Evolutionary conservation across 139 green algal genomes (phyloP).

Genomic region (Volvox africanus): DNA sequence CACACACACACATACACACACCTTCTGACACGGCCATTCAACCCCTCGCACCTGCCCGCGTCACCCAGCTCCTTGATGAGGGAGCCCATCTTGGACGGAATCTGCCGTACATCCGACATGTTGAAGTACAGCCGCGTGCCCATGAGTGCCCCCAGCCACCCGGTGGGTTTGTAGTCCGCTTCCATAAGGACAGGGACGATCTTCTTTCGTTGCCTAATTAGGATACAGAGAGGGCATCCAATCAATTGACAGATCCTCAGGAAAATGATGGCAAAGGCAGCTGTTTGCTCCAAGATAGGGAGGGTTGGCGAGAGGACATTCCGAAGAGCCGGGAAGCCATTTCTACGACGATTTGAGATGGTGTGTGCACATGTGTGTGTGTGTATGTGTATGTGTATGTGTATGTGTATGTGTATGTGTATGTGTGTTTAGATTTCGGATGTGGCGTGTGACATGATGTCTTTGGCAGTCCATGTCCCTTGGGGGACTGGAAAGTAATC

Average conservation of each 20-base stretch:
- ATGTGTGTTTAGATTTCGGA: too few species aligned
- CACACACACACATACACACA: neutral
- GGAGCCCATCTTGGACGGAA: constrained; percentile 47
- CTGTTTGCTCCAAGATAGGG: neutral
- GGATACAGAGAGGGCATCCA: too few species aligned
- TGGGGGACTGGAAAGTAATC: too few species aligned
- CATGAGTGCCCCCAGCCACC: constrained; percentile 70
- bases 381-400: too few species aligned
- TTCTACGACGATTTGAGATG: too few species aligned
- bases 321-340: neutral
- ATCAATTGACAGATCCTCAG: too few species aligned
- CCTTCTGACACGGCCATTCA: neutral
- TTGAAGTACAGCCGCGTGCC: constrained; percentile 73
- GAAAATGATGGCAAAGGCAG: too few species aligned
- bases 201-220: constrained; percentile 59
- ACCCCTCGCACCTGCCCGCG: constrained; percentile 28
- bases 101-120: constrained; percentile 54
- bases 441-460: too few species aligned
- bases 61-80: constrained; percentile 65
- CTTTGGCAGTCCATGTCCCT: too few species aligned
- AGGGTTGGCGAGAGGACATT: neutral
- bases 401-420: too few species aligned
- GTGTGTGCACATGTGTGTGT: too few species aligned
- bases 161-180: constrained; percentile 64
- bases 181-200: constrained; percentile 66